These are phyloP conservation scores for Ceratocystis eucalypticola DNA, from an alignment of 2,329 filamentous ascomycete species.

Conservation along the genomic window DNA sequence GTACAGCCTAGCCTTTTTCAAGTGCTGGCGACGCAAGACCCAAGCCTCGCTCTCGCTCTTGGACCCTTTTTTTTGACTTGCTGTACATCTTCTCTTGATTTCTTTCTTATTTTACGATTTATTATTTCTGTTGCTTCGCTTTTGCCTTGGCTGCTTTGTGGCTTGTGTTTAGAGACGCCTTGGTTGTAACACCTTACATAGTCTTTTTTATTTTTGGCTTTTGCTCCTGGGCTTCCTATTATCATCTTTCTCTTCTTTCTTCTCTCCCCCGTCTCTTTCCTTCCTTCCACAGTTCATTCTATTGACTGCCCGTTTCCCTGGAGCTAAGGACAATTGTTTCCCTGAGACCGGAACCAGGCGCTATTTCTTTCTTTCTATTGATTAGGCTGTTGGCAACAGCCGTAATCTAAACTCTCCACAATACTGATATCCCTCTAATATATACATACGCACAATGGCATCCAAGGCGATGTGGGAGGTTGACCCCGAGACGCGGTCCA, in stretches of 20 bases:
- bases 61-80: not conserved
- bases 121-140: not conserved
- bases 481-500: constrained; percentile 89
- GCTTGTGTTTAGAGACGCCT: not conserved
- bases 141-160: not conserved
- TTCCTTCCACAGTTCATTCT: not conserved
- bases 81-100: not conserved
- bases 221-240: not conserved
- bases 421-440: not conserved
- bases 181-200: not conserved
- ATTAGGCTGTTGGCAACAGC: not conserved
- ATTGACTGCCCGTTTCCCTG: not conserved
- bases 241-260: not conserved
- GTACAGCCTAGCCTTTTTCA: not conserved
- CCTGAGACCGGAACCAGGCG: not conserved
- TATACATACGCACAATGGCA: constrained; percentile 34
- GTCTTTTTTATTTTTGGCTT: not conserved
- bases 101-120: not conserved
- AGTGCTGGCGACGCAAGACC: not conserved
- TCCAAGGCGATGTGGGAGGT: constrained; percentile 94
- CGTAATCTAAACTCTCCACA: not conserved
- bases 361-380: not conserved
- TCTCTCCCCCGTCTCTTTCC: not conserved
- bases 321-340: not conserved
- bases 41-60: not conserved